Base-by-base conservation (phyloP, 768 basidiomycete species). In the Phlegmacium glaucopus region DNA sequence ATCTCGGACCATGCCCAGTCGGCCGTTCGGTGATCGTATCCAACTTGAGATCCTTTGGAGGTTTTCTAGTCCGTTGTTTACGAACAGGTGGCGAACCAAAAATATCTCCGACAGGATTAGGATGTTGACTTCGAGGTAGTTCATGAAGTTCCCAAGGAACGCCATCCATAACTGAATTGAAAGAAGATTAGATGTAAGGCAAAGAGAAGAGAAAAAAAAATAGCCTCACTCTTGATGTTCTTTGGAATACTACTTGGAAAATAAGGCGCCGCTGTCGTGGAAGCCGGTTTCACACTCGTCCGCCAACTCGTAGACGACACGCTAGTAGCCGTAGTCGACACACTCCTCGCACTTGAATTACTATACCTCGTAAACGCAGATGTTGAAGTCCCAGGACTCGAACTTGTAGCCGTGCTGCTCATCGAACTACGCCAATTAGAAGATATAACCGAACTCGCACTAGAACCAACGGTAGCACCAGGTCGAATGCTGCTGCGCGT, bases 311-410 rank as follows among this genome's bases (percentile, higher is more conserved):
- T 70, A 17, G 80, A 78, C 27, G 87, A 88, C 6, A 88, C 79
- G 54, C 87, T 88, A 12, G 90, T 93, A 37, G 89, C 90, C 47
- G 79, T 79, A 4, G 90, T 91, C 16, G 86, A 86, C 35, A 90
- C 74, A 53, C 87, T 90, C 46, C 86, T 75, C 47, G 74, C 58
- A 62, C 87, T 85, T 35, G 79, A 77, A 58, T 86, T 86, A 68
- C 87, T 90, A 69, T 86, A 90, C 49, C 84, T 72, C 17, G 90
- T 90, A 58, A 90, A 91, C 28, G 82, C 82, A 16, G 79, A 83
- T 17, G 81, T 76, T 8, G 83, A 84, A 11, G 84, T 80, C 53
- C 78, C 79, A 9, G 84, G 82, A 59, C 83, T 87, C 41, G 79
- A 80, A 8, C 22, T 22, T 22, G 22, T 22, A 22, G 22, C 22